Percentiles rank a stretch among this genome's conserved stretches.
phyloP scores from a whole-genome alignment of 2,329 filamentous ascomycete species.

The Rutstroemia sp. region DNA sequence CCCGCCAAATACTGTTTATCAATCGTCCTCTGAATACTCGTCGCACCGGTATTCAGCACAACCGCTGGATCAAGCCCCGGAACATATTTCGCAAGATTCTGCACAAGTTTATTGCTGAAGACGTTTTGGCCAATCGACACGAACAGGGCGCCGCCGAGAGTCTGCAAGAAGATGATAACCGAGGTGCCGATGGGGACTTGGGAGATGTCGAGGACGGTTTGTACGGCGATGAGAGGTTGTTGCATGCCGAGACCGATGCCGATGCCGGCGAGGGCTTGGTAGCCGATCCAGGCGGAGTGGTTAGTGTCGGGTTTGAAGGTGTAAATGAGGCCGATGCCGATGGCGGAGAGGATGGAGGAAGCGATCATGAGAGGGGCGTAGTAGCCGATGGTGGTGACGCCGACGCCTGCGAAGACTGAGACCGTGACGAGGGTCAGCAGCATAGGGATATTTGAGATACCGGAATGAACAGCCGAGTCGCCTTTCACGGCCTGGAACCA shows the following conservation, averaged over 20 bases:
- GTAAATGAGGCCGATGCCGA: slow-evolving; percentile 43
- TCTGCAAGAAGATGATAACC: slow-evolving; percentile 48
- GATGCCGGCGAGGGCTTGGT: slow-evolving; percentile 46
- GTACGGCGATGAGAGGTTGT: slow-evolving; percentile 47
- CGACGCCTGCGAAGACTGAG: background rate
- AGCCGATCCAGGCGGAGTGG: slow-evolving; percentile 46
- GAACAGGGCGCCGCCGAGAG: slow-evolving; percentile 52
- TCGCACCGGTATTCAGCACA: slow-evolving; percentile 47
- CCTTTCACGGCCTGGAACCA: slow-evolving; percentile 41
- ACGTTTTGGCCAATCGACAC: slow-evolving; percentile 49
- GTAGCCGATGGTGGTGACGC: background rate
- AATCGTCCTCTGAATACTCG: slow-evolving; percentile 49
- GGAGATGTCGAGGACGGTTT: slow-evolving; percentile 47
- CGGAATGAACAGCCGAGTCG: slow-evolving; percentile 36
- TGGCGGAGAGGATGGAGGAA: slow-evolving; percentile 36
- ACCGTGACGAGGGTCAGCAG: slow-evolving; percentile 29
- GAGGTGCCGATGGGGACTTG: slow-evolving; percentile 46
- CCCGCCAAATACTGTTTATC: slow-evolving; percentile 39
- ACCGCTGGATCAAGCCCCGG: slow-evolving; percentile 36
- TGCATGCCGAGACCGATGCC: slow-evolving; percentile 54
- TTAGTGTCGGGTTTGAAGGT: slow-evolving; percentile 42
- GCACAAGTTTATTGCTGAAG: slow-evolving; percentile 29
- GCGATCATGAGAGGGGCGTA: slow-evolving; percentile 50
- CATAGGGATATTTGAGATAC: slow-evolving; percentile 34
- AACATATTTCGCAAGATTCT: slow-evolving; percentile 30